These are phyloP conservation scores for Pleurotus eryngii DNA, from an alignment of 768 basidiomycete species.

Conservation along the genomic window DNA sequence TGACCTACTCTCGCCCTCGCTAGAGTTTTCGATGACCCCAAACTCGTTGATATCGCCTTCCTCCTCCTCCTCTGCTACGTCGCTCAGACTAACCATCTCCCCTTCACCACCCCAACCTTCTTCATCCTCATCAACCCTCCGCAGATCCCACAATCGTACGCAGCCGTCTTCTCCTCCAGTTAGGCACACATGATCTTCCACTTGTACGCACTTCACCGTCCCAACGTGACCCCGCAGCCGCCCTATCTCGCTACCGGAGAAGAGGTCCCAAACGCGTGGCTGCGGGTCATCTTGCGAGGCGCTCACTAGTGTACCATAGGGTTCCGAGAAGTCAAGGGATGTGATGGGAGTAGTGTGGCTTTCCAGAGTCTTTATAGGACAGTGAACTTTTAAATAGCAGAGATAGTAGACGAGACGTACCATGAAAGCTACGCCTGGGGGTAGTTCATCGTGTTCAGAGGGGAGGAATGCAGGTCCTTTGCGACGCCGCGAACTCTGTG, in stretches of 20 bases:
- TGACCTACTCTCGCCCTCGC: slow-evolving; percentile 25
- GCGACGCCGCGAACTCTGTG: slow-evolving; percentile 63
- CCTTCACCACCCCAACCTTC: slow-evolving; percentile 51
- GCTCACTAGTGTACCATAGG: slow-evolving; percentile 90
- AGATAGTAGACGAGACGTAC: slow-evolving; percentile 34
- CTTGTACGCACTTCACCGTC: slow-evolving; percentile 86
- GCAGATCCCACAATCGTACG: slow-evolving; percentile 88
- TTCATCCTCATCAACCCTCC: slow-evolving; percentile 69
- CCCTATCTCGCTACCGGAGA: slow-evolving; percentile 84
- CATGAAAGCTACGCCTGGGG: slow-evolving; percentile 96
- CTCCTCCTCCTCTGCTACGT: slow-evolving; percentile 65
- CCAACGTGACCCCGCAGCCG: slow-evolving; percentile 79
- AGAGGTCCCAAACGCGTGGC: slow-evolving; percentile 93
- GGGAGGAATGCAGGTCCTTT: slow-evolving; percentile 94
- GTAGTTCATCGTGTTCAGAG: slow-evolving; percentile 95
- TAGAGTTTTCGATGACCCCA: slow-evolving; percentile 7
- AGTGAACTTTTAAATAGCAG: neutral
- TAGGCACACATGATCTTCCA: slow-evolving; percentile 86
- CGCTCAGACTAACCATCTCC: slow-evolving; percentile 55
- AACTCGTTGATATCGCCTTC: slow-evolving; percentile 41
- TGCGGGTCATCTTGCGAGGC: slow-evolving; percentile 83
- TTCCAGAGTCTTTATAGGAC: slow-evolving; percentile 61
- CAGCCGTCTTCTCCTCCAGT: slow-evolving; percentile 89
- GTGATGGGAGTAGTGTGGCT: slow-evolving; percentile 80
- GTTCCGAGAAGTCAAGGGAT: slow-evolving; percentile 93